phyloP scores from a whole-genome alignment of 305 asterid species.

The Salvia sclarea region DNA sequence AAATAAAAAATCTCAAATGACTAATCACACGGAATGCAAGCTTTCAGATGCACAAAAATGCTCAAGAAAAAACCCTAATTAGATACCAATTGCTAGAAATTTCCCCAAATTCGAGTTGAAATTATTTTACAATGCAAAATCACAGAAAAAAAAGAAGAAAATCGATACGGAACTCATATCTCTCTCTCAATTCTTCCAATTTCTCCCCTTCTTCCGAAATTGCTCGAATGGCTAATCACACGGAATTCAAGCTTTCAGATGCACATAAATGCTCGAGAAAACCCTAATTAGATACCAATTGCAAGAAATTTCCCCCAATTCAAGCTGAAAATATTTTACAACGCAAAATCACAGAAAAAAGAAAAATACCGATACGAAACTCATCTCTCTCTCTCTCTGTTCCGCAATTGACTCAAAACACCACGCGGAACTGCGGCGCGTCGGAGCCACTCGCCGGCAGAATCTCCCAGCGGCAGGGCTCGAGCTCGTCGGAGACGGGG shows the following conservation, averaged over 20 bases:
- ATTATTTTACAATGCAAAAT: constrained; percentile 1
- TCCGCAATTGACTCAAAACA: constrained; percentile 46
- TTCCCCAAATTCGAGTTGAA: neutral
- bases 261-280: neutral
- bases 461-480: constrained; percentile 97
- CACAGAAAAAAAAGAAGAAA: neutral
- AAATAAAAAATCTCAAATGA: too few relatives aligned
- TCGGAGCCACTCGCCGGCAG: constrained; percentile 72
- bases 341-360: neutral
- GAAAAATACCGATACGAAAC: neutral
- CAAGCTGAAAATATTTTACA: constrained; percentile 1
- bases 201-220: neutral
- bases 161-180: neutral
- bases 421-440: constrained; percentile 94
- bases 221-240: too few relatives aligned
- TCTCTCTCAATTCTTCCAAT: too few relatives aligned
- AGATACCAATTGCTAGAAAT: neutral
- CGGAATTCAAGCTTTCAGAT: too few relatives aligned
- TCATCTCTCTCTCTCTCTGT: neutral
- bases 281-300: neutral
- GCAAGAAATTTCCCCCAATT: neutral
- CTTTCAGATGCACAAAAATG: neutral
- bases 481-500: constrained; percentile 87
- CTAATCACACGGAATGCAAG: too few relatives aligned
- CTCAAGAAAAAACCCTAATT: neutral